Evolutionary conservation across 2,329 filamentous ascomycete species (phyloP).

Genomic region (Nannizziopsis arthrosporioides): DNA sequence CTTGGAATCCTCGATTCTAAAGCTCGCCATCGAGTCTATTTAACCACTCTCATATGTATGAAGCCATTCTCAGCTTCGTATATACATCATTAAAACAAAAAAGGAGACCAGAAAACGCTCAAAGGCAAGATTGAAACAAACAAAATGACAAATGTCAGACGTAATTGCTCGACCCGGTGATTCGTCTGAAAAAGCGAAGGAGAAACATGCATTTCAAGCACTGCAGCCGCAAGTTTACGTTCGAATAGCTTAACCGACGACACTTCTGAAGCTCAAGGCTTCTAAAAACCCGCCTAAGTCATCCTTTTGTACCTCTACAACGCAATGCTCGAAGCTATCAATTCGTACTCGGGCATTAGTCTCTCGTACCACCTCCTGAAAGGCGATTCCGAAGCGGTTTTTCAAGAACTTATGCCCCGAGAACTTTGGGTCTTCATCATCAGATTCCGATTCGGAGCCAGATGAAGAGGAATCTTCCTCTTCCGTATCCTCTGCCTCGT

Average conservation of each 20-base stretch:
- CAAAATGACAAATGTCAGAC: background rate
- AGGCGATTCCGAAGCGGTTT: constrained; percentile 88
- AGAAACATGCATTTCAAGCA: background rate
- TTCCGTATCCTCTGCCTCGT: constrained; percentile 53
- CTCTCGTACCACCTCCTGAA: constrained; percentile 87
- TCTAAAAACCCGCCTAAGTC: constrained; percentile 85
- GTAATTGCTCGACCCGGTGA: no score
- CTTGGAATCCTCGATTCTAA: no score
- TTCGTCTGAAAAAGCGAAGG: background rate
- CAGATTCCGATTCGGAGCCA: constrained; percentile 35
- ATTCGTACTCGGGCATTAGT: constrained; percentile 82
- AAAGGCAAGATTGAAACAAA: background rate
- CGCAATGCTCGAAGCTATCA: constrained; percentile 94
- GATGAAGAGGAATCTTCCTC: constrained; percentile 42
- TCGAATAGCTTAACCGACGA: constrained; percentile 44
- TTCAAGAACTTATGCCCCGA: constrained; percentile 55
- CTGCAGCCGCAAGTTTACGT: background rate
- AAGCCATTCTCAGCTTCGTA: constrained; percentile 5
- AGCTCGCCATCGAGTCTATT: background rate
- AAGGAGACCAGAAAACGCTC: background rate
- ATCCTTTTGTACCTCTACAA: constrained; percentile 95
- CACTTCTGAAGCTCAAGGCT: constrained; percentile 78
- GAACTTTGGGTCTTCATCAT: constrained; percentile 37
- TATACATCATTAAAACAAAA: constrained; percentile 10
- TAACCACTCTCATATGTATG: background rate